Percentiles rank a stretch among this genome's conserved stretches.
These are phyloP conservation scores for Aspergillus carbonarius DNA, from an alignment of 2,329 filamentous ascomycete species.

Conservation along the genomic window DNA sequence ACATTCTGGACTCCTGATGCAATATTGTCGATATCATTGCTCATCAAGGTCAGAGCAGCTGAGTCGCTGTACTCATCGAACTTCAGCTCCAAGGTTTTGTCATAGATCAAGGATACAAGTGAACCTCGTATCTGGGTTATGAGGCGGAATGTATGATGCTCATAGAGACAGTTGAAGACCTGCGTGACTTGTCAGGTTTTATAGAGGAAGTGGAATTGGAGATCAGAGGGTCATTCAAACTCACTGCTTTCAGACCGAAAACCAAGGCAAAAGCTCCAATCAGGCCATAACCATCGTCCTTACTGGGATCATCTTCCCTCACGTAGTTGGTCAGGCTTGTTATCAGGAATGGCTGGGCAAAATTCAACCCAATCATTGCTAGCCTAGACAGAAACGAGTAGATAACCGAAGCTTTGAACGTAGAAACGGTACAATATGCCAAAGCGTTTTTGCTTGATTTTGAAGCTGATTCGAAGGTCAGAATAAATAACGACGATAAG, in stretches of 20 bases:
- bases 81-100: conserved; percentile 43
- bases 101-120: conserved; percentile 48
- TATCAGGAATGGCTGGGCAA: conserved; percentile 4
- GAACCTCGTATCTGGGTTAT: conserved; percentile 31
- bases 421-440: neutral
- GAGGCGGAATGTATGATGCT: neutral
- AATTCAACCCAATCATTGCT: neutral
- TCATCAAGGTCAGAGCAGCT: conserved; percentile 49
- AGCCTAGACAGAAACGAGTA: neutral
- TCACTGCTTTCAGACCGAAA: neutral
- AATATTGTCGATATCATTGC: conserved; percentile 44
- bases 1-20: conserved; percentile 12
- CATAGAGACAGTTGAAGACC: conserved; percentile 1
- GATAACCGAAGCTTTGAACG: neutral
- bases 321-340: neutral
- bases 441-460: neutral
- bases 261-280: conserved; percentile 1
- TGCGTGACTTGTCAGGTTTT: neutral
- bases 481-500: neutral
- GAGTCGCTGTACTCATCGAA: conserved; percentile 35
- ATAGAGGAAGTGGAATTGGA: neutral
- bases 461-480: neutral
- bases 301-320: neutral
- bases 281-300: neutral
- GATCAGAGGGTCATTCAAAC: neutral